phyloP scores from a whole-genome alignment of 2,329 filamentous ascomycete species.

The Teratosphaeria zuluensis region DNA sequence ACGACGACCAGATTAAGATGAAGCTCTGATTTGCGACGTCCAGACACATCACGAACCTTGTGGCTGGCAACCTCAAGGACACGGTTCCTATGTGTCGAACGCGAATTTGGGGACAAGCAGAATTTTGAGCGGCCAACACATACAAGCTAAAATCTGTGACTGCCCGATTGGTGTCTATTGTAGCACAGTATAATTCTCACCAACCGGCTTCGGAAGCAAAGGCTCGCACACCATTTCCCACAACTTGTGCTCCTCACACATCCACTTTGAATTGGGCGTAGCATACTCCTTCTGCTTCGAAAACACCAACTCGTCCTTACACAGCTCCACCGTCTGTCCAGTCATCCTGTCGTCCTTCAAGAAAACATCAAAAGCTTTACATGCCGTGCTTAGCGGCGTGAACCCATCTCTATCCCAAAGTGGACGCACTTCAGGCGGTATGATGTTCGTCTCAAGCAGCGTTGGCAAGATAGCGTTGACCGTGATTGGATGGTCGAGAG shows the following conservation, averaged over 20 bases:
- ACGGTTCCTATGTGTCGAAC: no score
- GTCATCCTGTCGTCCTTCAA: conserved; percentile 25
- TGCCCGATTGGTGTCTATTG: not conserved
- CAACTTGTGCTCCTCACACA: conserved; percentile 23
- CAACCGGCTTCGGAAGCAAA: not conserved
- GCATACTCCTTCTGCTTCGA: conserved; percentile 29
- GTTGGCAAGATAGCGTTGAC: conserved; percentile 29
- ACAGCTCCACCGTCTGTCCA: conserved; percentile 33
- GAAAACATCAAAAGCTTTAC: conserved; percentile 27
- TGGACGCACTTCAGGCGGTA: conserved; percentile 17
- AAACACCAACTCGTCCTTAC: conserved; percentile 32
- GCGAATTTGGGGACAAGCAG: no score
- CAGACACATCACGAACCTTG: no score
- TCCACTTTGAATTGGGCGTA: conserved; percentile 33
- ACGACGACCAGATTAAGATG: no score
- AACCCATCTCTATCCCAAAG: conserved; percentile 25
- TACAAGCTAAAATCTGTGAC: not conserved
- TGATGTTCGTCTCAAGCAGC: conserved; percentile 27
- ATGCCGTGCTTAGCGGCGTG: conserved; percentile 27
- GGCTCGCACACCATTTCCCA: not conserved
- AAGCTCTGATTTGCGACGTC: no score
- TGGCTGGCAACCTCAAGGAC: no score
- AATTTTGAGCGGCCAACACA: not conserved
- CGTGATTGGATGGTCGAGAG: conserved; percentile 22
- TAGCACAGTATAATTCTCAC: not conserved